phyloP scores from a whole-genome alignment of 1,284 basidiomycete species.

The Coniophora puteana region DNA sequence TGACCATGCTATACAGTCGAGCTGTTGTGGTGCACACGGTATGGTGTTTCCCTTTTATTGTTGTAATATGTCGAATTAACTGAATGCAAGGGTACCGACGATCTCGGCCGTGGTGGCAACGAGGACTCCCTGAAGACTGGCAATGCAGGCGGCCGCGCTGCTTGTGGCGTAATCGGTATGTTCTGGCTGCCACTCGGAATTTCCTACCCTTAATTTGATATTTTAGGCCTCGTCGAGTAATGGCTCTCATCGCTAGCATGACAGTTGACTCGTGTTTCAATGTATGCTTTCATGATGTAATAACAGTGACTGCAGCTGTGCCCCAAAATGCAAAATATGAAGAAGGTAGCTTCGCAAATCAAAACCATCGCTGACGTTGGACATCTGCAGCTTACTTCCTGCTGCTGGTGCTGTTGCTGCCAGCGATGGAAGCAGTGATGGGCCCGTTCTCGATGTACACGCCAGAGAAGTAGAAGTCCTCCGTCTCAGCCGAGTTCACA shows the following conservation, averaged over 20 bases:
- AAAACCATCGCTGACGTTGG: conserved; percentile 6
- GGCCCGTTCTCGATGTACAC: conserved; percentile 57
- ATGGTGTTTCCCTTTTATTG: conserved; percentile 13
- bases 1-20: conserved; percentile 33
- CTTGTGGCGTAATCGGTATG: conserved; percentile 74
- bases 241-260: no score
- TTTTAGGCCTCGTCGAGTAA: neutral
- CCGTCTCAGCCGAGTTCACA: conserved; percentile 40
- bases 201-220: neutral
- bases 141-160: conserved; percentile 67
- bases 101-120: conserved; percentile 67
- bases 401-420: no score
- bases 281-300: no score
- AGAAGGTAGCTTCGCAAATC: no score
- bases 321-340: neutral
- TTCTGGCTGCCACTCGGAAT: conserved; percentile 4
- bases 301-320: neutral
- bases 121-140: conserved; percentile 70
- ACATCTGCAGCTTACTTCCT: conserved; percentile 13
- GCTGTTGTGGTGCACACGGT: conserved; percentile 65
- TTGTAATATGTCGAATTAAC: conserved; percentile 11
- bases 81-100: conserved; percentile 57
- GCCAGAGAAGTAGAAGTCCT: conserved; percentile 60
- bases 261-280: no score
- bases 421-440: conserved; percentile 50